Percentiles rank a stretch among this genome's conserved stretches.
Evolutionary conservation across 139 green algal genomes (phyloP).

Genomic region (Diplosphaera chodatii): DNA sequence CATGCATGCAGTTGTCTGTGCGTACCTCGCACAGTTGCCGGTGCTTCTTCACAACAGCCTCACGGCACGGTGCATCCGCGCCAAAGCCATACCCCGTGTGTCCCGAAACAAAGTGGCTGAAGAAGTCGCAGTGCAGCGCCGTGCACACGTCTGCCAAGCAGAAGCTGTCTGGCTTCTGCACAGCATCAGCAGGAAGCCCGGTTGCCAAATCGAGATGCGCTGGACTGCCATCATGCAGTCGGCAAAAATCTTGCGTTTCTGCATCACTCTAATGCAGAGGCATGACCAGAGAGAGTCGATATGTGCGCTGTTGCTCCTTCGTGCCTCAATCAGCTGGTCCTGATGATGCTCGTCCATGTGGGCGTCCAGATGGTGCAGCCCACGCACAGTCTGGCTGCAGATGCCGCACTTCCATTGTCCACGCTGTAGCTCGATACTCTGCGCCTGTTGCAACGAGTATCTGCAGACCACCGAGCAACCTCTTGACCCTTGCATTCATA

Average conservation of each 20-base stretch:
- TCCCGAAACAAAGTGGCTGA: neutral
- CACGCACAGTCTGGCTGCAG: constrained; percentile 8
- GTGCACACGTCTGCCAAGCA: neutral
- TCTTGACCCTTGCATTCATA: too few relatives aligned
- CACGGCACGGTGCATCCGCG: neutral
- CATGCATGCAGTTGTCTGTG: too few relatives aligned
- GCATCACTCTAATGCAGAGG: too few relatives aligned
- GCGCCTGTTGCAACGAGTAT: constrained; percentile 3
- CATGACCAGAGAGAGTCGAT: neutral
- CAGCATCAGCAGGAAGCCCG: too few relatives aligned
- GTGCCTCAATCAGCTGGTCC: constrained; percentile 22
- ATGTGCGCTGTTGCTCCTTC: neutral
- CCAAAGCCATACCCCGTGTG: neutral
- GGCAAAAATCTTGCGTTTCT: too few relatives aligned
- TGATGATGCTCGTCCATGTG: constrained; percentile 12
- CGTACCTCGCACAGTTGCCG: neutral
- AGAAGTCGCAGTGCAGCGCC: constrained; percentile 1
- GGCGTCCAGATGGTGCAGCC: constrained; percentile 4
- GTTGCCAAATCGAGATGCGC: too few relatives aligned
- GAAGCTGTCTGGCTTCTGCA: neutral
- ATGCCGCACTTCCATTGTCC: constrained; percentile 11
- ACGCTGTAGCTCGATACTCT: neutral
- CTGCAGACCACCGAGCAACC: too few relatives aligned
- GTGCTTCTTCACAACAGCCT: neutral
- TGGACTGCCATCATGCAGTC: neutral